Evolutionary conservation across 192 early-diverging fungal genomes (phyloP).

Genomic region (Globomyces pollinis-pini): DNA sequence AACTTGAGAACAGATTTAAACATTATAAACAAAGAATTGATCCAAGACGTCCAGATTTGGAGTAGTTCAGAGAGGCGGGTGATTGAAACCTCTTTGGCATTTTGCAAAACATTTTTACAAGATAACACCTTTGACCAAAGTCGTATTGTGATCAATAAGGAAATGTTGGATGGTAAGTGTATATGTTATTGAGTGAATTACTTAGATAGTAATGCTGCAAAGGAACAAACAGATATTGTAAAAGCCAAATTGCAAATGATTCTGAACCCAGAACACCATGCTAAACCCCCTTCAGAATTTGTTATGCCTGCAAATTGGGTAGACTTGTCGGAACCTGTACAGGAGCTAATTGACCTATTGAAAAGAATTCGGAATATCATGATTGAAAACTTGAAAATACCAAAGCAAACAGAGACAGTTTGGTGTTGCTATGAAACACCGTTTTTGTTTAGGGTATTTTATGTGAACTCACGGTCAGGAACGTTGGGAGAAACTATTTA

Average conservation of each 20-base stretch:
- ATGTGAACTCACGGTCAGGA: slow-evolving; percentile 47
- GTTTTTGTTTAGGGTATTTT: slow-evolving; percentile 1
- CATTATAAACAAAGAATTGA: slow-evolving; percentile 77
- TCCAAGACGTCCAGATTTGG: slow-evolving; percentile 81
- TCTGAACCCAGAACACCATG: slow-evolving; percentile 41
- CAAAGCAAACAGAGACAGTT: slow-evolving; percentile 41
- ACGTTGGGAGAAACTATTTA: slow-evolving; percentile 94
- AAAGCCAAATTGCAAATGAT: slow-evolving; percentile 67
- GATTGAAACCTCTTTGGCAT: slow-evolving; percentile 69
- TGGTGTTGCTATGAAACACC: slow-evolving; percentile 10
- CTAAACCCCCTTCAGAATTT: slow-evolving; percentile 16
- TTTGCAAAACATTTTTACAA: slow-evolving; percentile 58
- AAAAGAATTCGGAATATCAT: slow-evolving; percentile 60
- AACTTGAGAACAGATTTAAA: slow-evolving; percentile 85
- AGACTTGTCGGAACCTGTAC: slow-evolving; percentile 27
- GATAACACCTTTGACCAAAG: slow-evolving; percentile 48
- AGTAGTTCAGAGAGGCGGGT: slow-evolving; percentile 84
- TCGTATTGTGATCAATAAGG: slow-evolving; percentile 67
- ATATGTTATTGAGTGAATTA: no score
- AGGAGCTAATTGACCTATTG: slow-evolving; percentile 65
- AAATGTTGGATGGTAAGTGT: slow-evolving; percentile 95
- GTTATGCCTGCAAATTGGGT: slow-evolving; percentile 10
- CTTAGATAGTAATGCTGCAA: slow-evolving; percentile 88
- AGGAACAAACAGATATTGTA: slow-evolving; percentile 85
- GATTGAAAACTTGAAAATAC: slow-evolving; percentile 63